phyloP scores from a whole-genome alignment of 1,284 basidiomycete species.

The Hemileccinum hortonii region DNA sequence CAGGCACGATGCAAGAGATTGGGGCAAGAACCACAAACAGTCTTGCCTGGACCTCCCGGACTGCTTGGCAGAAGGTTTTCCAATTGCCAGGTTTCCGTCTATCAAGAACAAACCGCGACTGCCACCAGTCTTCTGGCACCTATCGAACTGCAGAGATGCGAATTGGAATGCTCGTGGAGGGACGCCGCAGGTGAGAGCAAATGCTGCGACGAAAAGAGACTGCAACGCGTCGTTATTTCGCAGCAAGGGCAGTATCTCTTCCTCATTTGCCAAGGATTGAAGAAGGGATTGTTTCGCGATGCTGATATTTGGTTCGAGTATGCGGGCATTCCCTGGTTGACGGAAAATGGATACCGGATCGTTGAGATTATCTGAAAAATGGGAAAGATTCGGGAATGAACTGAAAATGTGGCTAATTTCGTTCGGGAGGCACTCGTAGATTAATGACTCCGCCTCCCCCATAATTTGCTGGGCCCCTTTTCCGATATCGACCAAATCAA shows the following conservation, averaged over 20 bases:
- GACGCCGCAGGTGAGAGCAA: background rate
- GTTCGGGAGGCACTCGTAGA: background rate
- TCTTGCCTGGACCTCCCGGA: background rate
- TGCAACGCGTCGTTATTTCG: background rate
- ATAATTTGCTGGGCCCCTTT: background rate
- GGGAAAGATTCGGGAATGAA: background rate
- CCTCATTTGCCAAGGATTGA: background rate
- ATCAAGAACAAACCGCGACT: constrained; percentile 5
- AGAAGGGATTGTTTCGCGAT: background rate
- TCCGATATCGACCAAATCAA: background rate
- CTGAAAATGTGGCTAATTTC: too few species aligned
- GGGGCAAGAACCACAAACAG: constrained; percentile 7
- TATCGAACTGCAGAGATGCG: background rate
- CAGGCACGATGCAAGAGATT: background rate
- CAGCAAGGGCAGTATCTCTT: background rate
- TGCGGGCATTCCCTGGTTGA: background rate
- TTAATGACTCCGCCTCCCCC: background rate
- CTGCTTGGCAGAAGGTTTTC: constrained; percentile 6
- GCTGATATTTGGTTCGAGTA: background rate
- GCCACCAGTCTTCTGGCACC: background rate
- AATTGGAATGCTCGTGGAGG: constrained; percentile 5
- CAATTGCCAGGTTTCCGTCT: constrained; percentile 3
- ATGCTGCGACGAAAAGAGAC: background rate
- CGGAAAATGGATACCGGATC: background rate
- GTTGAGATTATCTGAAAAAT: constrained; percentile 1